Conservation (phyloP, 2,329 filamentous ascomycete genomes). For the Lachnellula occidentalis region DNA sequence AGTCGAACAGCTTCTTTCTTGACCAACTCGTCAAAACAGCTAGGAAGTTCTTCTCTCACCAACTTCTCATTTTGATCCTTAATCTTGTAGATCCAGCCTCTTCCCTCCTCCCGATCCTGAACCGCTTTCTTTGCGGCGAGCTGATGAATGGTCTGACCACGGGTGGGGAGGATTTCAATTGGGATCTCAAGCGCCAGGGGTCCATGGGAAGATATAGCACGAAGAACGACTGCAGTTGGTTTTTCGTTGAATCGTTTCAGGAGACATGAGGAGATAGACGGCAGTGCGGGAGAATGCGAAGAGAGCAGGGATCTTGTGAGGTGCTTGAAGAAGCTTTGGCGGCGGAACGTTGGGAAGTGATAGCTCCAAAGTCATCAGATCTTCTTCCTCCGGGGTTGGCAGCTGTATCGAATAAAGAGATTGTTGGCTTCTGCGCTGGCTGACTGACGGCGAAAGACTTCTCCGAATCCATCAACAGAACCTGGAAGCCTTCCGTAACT, state of each 20-base stretch:
- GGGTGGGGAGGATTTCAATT: conserved; percentile 42
- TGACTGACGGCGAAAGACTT: neutral
- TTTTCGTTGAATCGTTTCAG: conserved; percentile 39
- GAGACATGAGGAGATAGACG: conserved; percentile 59
- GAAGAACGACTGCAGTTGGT: conserved; percentile 52
- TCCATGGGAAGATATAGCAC: conserved; percentile 50
- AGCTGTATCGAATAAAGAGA: conserved; percentile 55
- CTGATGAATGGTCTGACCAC: conserved; percentile 58
- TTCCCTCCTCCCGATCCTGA: conserved; percentile 63
- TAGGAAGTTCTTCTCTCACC: conserved; percentile 42
- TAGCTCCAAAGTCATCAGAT: conserved; percentile 31
- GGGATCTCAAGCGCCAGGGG: conserved; percentile 61
- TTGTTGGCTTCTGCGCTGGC: conserved; percentile 14
- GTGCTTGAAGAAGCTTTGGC: conserved; percentile 60
- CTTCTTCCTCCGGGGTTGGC: conserved; percentile 28
- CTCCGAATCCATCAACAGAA: conserved; percentile 26
- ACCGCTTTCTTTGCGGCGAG: conserved; percentile 64
- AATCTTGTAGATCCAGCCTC: conserved; percentile 57
- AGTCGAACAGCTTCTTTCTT: conserved; percentile 61
- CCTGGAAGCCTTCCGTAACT: conserved; percentile 43
- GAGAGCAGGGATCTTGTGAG: conserved; percentile 56
- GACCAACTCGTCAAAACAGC: conserved; percentile 53
- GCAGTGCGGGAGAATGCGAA: conserved; percentile 62
- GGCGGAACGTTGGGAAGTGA: conserved; percentile 47
- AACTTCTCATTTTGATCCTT: conserved; percentile 40